These are phyloP conservation scores for Phytophthora quininea DNA, from an alignment of 352 stramenopile genomes.

Conservation along the genomic window DNA sequence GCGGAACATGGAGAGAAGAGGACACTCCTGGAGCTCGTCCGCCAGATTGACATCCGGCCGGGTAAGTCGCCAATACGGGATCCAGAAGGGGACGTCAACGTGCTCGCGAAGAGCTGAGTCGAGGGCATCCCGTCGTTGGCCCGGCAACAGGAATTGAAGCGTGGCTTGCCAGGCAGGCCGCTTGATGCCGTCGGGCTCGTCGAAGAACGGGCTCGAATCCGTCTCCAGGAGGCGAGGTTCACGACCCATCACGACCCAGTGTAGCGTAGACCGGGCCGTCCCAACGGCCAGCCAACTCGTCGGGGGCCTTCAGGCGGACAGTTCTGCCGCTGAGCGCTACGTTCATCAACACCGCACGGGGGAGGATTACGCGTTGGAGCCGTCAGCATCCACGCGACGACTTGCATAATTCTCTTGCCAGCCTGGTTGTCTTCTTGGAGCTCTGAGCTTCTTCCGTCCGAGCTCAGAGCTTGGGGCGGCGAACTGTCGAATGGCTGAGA, in stretches of 20 bases:
- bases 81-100: slow-evolving; percentile 1
- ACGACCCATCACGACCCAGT: background rate
- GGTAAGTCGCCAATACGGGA: slow-evolving; percentile 5
- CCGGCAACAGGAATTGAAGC: background rate
- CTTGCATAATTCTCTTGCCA: slow-evolving; percentile 7
- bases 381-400: no score
- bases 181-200: slow-evolving; percentile 1
- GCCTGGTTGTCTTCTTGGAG: slow-evolving; percentile 12
- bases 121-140: background rate
- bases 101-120: background rate
- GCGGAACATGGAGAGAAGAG: background rate
- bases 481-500: slow-evolving; percentile 10
- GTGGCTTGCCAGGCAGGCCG: slow-evolving; percentile 4
- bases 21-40: background rate
- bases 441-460: background rate
- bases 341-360: background rate
- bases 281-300: slow-evolving; percentile 5
- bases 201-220: background rate
- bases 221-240: background rate
- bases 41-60: background rate
- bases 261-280: slow-evolving; percentile 9
- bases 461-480: background rate
- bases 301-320: slow-evolving; percentile 4
- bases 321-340: background rate
- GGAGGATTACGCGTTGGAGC: no score